phyloP scores from a whole-genome alignment of 83 land plant species.

The Isoetes engelmannii region DNA sequence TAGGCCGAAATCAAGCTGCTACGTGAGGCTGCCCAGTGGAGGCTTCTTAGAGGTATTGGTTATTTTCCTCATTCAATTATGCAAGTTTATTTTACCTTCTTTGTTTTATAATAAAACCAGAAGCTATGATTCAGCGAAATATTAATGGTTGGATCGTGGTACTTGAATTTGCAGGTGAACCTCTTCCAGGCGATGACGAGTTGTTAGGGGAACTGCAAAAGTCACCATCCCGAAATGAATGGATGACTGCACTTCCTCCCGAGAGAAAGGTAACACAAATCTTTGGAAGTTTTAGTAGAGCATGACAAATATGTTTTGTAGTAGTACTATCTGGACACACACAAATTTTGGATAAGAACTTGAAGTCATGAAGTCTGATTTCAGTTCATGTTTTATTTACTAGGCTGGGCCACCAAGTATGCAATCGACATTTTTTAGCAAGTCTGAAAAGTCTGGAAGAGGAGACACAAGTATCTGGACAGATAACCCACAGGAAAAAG shows the following conservation, averaged over 20 bases:
- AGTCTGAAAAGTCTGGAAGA: slow-evolving; percentile 63
- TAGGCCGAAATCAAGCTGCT: slow-evolving; percentile 63
- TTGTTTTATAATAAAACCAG: too few relatives aligned
- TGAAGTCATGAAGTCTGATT: slow-evolving; percentile 47
- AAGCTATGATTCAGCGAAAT: too few relatives aligned
- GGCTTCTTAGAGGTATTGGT: slow-evolving; percentile 64
- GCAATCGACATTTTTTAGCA: slow-evolving; percentile 63
- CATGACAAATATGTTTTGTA: too few relatives aligned
- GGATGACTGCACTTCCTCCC: slow-evolving; percentile 98
- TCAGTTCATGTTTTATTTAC: slow-evolving; percentile 7
- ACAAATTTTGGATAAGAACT: too few relatives aligned
- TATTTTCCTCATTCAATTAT: too few relatives aligned
- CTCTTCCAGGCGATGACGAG: slow-evolving; percentile 85
- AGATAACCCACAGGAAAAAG: slow-evolving; percentile 73
- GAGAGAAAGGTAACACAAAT: slow-evolving; percentile 71
- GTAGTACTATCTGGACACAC: too few relatives aligned
- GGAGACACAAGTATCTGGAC: slow-evolving; percentile 97
- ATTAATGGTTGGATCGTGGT: too few relatives aligned
- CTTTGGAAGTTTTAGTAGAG: too few relatives aligned
- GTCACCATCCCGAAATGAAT: slow-evolving; percentile 67
- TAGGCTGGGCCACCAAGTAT: slow-evolving; percentile 47
- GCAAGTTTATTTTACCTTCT: not conserved
- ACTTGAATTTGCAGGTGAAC: slow-evolving; percentile 45
- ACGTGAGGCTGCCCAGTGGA: slow-evolving; percentile 98
- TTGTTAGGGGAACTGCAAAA: slow-evolving; percentile 42